Conservation (phyloP, 176 grass and related monocot species). For the Eleusine indica region DNA sequence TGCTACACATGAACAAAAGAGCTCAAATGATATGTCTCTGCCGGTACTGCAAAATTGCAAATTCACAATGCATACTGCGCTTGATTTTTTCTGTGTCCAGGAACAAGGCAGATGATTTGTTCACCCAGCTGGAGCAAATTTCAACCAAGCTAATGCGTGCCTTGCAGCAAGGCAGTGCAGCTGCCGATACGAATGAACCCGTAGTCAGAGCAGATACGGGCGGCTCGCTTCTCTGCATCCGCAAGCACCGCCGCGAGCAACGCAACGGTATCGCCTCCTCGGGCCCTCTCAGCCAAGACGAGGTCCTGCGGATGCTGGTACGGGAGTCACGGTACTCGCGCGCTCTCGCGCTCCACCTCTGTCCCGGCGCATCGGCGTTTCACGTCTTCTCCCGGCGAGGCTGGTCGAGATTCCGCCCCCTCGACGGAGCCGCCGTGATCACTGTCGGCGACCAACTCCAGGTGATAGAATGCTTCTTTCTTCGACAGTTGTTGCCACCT, state of each 20-base stretch:
- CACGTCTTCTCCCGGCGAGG: conserved; percentile 61
- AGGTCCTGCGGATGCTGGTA: conserved; percentile 52
- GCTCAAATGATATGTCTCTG: not conserved
- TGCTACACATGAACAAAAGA: not conserved
- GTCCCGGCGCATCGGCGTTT: conserved; percentile 50
- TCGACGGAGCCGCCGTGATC: conserved; percentile 50
- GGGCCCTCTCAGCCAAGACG: conserved; percentile 42
- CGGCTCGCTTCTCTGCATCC: conserved; percentile 46
- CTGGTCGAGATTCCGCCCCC: conserved; percentile 50
- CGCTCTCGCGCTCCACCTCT: conserved; percentile 50
- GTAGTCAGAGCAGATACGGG: not conserved
- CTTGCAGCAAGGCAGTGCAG: conserved; percentile 13
- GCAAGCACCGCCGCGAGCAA: conserved; percentile 28
- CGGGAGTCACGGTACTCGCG: conserved; percentile 46
- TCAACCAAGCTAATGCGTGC: conserved; percentile 29
- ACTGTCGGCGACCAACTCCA: conserved; percentile 64
- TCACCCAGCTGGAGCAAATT: conserved; percentile 38
- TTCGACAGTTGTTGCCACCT: not conserved
- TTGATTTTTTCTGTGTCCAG: conserved; percentile 30
- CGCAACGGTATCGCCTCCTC: not conserved
- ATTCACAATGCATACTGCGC: not conserved
- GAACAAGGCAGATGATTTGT: conserved; percentile 35
- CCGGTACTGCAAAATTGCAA: not conserved
- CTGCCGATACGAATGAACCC: not conserved
- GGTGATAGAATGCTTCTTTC: conserved; percentile 40